phyloP scores from a whole-genome alignment of 179 eudicot species.

The Carnegiea gigantea region DNA sequence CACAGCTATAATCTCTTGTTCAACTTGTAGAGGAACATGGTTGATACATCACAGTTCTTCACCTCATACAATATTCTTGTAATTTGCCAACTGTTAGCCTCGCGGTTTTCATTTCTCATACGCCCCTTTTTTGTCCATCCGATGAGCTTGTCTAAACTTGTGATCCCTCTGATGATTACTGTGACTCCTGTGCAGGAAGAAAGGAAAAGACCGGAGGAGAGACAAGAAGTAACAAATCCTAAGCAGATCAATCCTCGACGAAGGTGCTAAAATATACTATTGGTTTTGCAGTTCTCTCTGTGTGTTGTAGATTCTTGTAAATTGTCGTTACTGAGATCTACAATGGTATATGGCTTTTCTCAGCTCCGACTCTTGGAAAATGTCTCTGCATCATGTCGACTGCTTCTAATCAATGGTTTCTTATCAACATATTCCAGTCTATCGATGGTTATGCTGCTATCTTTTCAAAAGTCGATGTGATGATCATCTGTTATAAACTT shows the following conservation, averaged over 20 bases:
- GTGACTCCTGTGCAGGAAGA: conserved; percentile 25
- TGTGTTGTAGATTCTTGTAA: conserved; percentile 16
- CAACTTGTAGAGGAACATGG: neutral
- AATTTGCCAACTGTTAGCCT: neutral
- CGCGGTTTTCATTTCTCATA: neutral
- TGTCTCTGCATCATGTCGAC: neutral
- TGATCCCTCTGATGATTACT: neutral
- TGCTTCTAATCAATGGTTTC: neutral
- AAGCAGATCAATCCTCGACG: neutral
- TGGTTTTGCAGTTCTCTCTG: neutral
- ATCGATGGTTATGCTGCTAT: too few species aligned
- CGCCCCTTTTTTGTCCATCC: neutral
- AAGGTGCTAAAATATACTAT: neutral
- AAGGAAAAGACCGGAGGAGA: conserved; percentile 26
- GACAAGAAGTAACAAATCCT: conserved; percentile 20
- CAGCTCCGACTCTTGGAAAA: neutral
- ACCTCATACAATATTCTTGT: neutral
- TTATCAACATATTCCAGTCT: neutral
- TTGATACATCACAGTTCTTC: neutral
- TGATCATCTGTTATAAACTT: too few species aligned
- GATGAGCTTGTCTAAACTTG: neutral
- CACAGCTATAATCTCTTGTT: neutral
- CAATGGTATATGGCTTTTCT: conserved; percentile 10
- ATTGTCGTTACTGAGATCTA: conserved; percentile 1
- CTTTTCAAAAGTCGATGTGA: too few species aligned